Base-by-base conservation (phyloP, 2,329 filamentous ascomycete genomes). In the Fusarium neocosmosporiellum region DNA sequence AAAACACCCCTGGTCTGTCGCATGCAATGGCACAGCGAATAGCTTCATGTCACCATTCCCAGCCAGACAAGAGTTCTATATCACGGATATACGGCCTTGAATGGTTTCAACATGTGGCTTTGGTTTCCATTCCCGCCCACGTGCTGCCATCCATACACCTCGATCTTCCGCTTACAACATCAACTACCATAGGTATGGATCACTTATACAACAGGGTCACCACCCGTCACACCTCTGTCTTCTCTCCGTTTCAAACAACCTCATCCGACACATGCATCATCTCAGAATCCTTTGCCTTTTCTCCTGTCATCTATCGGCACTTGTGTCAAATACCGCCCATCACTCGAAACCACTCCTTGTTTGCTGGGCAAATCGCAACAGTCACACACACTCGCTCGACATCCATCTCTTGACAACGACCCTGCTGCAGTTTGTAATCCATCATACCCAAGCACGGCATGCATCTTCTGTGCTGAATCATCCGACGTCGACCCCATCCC, bases 261-360 rank as follows among this genome's bases (percentile, higher is more conserved):
- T 61, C 70, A 72, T 43, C 55, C 55, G 68, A 71, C 48, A 71
- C 66, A 59, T 73, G 41, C 61, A n/a, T 43, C 48, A 72, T 70
- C 34, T 70, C 70, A 41, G 59, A 64, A 60, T 24, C 36, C 24
- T 18, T 39, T 37, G 16, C 54, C 36, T 59, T 31, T 9, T 27
- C 34, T 59, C n/a, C 55, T 57, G 46, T 10, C 46, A 50, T 58
- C 41, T 33, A 54, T 63, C 36, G 48, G 8, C 22, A 16, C 24
- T 55, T 39, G 61, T 36, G 39, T 58, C 55, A 43, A 48, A 50
- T 46, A 33, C 39, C 36, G 39, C 43, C 29, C 24, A 29, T 13
- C 61, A 41, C 50, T 46, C 29, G 34, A 18, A 31, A 31, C 54
- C 33, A 57, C 18, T 34, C 50, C 54, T 27, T 37, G 54, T 57